Evolutionary conservation across 1,139 yeast genomes (phyloP).

Genomic region (Kurtzmaniella quercitrusa): DNA sequence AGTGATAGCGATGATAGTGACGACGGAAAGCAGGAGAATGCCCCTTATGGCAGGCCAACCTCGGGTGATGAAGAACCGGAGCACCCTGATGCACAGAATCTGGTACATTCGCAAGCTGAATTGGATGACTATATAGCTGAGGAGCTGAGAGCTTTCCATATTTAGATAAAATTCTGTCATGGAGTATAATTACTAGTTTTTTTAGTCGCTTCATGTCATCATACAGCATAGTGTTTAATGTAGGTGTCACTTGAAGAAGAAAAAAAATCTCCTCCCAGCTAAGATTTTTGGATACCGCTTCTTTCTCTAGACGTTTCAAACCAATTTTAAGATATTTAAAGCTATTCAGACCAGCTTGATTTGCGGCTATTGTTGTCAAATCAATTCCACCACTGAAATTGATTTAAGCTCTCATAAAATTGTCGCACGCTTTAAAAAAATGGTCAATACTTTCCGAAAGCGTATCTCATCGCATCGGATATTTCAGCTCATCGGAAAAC

Average conservation of each 20-base stretch:
- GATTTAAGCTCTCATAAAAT: too few species aligned
- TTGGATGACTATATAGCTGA: slow-evolving; percentile 12
- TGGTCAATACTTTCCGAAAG: not conserved
- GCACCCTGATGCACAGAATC: not conserved
- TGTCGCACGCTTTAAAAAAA: too few species aligned
- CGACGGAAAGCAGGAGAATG: slow-evolving; percentile 6
- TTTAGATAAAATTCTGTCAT: slow-evolving; percentile 5
- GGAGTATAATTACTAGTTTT: not conserved
- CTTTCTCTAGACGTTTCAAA: too few species aligned
- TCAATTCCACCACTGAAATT: too few species aligned
- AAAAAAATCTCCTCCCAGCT: too few species aligned
- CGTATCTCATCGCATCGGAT: slow-evolving; percentile 1
- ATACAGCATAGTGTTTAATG: not conserved
- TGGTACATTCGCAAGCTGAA: not conserved
- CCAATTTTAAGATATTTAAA: too few species aligned
- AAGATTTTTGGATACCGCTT: too few species aligned
- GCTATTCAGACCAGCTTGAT: too few species aligned
- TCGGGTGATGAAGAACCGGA: not conserved
- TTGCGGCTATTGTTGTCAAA: too few species aligned
- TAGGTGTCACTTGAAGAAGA: too few species aligned
- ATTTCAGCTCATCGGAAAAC: slow-evolving; percentile 11
- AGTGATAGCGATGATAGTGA: slow-evolving; percentile 21
- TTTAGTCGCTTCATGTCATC: not conserved
- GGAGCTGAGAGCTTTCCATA: slow-evolving; percentile 23
- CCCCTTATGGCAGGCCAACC: not conserved